These are phyloP conservation scores for Conticribra weissflogii DNA, from an alignment of 108 stramenopile genomes.

Conservation along the genomic window DNA sequence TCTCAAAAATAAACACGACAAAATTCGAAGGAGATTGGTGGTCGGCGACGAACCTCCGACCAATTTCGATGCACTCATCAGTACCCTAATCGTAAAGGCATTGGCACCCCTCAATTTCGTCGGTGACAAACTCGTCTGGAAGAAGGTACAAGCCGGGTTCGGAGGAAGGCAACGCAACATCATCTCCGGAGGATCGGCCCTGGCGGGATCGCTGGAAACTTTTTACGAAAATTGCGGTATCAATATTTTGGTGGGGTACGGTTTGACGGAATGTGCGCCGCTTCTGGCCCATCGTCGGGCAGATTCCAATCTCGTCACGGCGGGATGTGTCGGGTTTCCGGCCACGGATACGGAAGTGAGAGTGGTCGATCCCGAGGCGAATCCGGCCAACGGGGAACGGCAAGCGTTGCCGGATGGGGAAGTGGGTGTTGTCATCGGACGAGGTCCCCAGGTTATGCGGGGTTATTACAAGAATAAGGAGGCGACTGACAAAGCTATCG, in stretches of 20 bases:
- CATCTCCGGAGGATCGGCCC: slow-evolving; percentile 89
- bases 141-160: slow-evolving; percentile 90
- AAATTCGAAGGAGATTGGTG: slow-evolving; percentile 73
- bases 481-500: slow-evolving; percentile 61
- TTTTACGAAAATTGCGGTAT: slow-evolving; percentile 92
- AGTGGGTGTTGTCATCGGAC: slow-evolving; percentile 61
- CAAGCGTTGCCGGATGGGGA: slow-evolving; percentile 33
- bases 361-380: slow-evolving; percentile 54
- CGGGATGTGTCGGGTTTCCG: slow-evolving; percentile 64
- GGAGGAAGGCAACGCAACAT: slow-evolving; percentile 86
- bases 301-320: slow-evolving; percentile 50
- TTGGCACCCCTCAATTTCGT: slow-evolving; percentile 76
- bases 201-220: slow-evolving; percentile 83
- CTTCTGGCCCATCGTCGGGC: slow-evolving; percentile 50
- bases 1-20: slow-evolving; percentile 59
- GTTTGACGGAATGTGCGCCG: slow-evolving; percentile 87
- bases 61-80: slow-evolving; percentile 47
- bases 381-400: slow-evolving; percentile 28
- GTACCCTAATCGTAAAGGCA: slow-evolving; percentile 54
- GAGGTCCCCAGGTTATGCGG: slow-evolving; percentile 76
- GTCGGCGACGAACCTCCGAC: slow-evolving; percentile 67
- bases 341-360: slow-evolving; percentile 56
- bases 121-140: slow-evolving; percentile 93
- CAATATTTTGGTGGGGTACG: slow-evolving; percentile 88
- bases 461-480: slow-evolving; percentile 82